These are phyloP conservation scores for Cadophora gregata DNA, from an alignment of 2,329 filamentous ascomycete species.

Conservation along the genomic window DNA sequence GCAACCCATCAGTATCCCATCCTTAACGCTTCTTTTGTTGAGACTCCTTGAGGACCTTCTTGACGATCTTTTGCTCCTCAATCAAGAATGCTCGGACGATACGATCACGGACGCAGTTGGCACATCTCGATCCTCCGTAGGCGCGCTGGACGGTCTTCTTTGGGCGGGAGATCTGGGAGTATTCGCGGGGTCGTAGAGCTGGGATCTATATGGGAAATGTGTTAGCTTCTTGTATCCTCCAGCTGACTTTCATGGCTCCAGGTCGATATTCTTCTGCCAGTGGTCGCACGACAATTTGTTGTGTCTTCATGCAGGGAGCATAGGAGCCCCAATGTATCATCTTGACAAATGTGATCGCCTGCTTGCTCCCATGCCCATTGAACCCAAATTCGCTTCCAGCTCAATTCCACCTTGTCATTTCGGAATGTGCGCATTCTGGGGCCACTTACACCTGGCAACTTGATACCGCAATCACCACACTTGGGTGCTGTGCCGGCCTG, in stretches of 20 bases:
- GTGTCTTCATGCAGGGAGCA: not conserved
- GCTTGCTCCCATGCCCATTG: not conserved
- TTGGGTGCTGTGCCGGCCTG: constrained; percentile 89
- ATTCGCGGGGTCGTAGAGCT: constrained; percentile 97
- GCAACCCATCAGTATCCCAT: constrained; percentile 40
- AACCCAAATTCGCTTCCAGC: not conserved
- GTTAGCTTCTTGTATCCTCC: constrained; percentile 42
- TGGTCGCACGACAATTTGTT: not conserved
- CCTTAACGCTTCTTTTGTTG: constrained; percentile 66
- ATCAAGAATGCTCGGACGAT: constrained; percentile 99
- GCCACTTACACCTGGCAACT: constrained; percentile 93
- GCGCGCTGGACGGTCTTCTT: constrained; percentile 99
- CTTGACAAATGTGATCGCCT: not conserved
- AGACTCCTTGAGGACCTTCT: constrained; percentile 99
- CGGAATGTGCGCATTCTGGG: constrained; percentile 9
- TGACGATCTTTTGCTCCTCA: constrained; percentile 99
- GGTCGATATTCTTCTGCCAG: too few relatives aligned
- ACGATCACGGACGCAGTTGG: constrained; percentile 97
- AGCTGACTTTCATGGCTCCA: not conserved
- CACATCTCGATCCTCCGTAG: constrained; percentile 98
- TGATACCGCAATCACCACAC: constrained; percentile 98
- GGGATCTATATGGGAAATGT: constrained; percentile 67
- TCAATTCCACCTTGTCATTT: constrained; percentile 3
- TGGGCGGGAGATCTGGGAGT: constrained; percentile 94
- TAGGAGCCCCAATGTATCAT: not conserved